phyloP scores from a whole-genome alignment of 2,329 filamentous ascomycete genomes.

The Pseudogymnoascus pannorum region DNA sequence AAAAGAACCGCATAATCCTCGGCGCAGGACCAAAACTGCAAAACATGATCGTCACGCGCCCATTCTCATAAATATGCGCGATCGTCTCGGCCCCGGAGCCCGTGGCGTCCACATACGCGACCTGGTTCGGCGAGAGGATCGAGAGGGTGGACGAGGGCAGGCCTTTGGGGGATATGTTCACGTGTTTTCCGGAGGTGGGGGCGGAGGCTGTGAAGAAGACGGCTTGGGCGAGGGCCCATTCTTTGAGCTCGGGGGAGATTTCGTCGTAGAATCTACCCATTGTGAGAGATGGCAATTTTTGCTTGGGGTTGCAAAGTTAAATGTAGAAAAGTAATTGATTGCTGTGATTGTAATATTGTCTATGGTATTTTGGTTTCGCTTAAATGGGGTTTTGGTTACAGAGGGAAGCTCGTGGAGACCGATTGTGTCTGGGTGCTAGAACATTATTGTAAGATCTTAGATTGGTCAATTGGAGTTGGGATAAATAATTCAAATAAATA shows the following conservation, averaged over 20 bases:
- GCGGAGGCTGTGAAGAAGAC: constrained; percentile 72
- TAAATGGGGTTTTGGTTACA: not conserved
- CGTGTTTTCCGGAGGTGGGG: constrained; percentile 57
- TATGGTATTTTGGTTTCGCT: not conserved
- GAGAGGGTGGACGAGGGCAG: constrained; percentile 54
- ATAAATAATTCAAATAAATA: not conserved
- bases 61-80: constrained; percentile 69
- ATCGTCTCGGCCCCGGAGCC: constrained; percentile 73
- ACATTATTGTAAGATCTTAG: too few relatives aligned
- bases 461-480: constrained; percentile 3
- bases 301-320: not conserved
- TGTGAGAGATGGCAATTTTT: constrained; percentile 8
- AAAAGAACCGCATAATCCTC: constrained; percentile 59
- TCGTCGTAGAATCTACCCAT: constrained; percentile 55
- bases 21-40: constrained; percentile 54
- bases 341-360: not conserved
- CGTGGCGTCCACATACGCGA: constrained; percentile 66
- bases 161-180: constrained; percentile 76
- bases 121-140: constrained; percentile 47
- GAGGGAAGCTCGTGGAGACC: not conserved
- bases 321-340: too few relatives aligned
- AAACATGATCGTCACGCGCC: constrained; percentile 68
- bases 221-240: constrained; percentile 60
- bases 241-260: constrained; percentile 46
- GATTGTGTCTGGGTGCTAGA: not conserved